Percentiles rank a stretch among this genome's conserved stretches.
These are phyloP conservation scores for Pichia sp. DNA, from an alignment of 1,139 yeast species.

Conservation along the genomic window DNA sequence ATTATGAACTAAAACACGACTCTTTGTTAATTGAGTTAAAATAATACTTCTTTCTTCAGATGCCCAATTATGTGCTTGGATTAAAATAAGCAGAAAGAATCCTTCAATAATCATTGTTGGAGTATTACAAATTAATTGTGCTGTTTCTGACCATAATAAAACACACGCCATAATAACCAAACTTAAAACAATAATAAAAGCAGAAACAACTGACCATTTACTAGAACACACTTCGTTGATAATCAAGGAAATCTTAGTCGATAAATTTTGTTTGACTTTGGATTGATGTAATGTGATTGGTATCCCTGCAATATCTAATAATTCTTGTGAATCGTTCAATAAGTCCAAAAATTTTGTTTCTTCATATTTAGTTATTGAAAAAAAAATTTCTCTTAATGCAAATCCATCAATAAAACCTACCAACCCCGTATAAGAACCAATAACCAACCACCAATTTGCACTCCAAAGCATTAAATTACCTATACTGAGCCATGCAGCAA, in stretches of 20 bases:
- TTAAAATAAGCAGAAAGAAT: constrained; percentile 31
- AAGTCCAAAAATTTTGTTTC: constrained; percentile 32
- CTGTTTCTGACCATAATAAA: constrained; percentile 33
- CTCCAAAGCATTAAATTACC: constrained; percentile 32
- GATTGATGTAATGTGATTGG: constrained; percentile 13
- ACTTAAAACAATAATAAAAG: constrained; percentile 25
- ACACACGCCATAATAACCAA: constrained; percentile 29
- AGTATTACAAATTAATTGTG: constrained; percentile 33
- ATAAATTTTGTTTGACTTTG: constrained; percentile 16
- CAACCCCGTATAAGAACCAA: constrained; percentile 38
- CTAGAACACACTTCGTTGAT: constrained; percentile 17
- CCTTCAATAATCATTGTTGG: constrained; percentile 38
- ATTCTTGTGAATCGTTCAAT: constrained; percentile 62
- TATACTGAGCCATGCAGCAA: constrained; percentile 33
- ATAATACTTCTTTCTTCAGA: constrained; percentile 11
- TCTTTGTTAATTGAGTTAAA: constrained; percentile 12
- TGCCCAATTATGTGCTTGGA: constrained; percentile 32
- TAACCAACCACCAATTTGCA: constrained; percentile 37
- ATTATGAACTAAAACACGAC: constrained; percentile 13
- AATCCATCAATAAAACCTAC: constrained; percentile 37
- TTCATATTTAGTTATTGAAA: constrained; percentile 29
- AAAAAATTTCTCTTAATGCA: constrained; percentile 34
- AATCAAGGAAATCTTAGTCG: constrained; percentile 24
- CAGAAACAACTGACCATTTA: constrained; percentile 28
- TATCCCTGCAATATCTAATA: constrained; percentile 59